Base-by-base conservation (phyloP, 805 yeast genomes). In the Jamesozyma rosinii region DNA sequence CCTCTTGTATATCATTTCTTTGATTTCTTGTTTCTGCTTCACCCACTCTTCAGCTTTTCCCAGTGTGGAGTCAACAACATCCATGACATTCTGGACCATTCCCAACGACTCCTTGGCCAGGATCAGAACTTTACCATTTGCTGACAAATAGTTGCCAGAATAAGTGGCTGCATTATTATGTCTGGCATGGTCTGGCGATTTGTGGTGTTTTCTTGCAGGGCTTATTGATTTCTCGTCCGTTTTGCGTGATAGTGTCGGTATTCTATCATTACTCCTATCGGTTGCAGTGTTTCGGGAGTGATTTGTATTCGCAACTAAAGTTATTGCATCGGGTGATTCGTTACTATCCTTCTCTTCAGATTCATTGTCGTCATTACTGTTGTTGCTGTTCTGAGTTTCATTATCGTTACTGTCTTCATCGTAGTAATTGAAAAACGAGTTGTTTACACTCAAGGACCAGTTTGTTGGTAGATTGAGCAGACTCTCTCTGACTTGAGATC, bases 91-190 rank as follows among this genome's bases (percentile, higher is more conserved):
- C 34, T 81, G 74, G 31, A 90, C 81, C 87, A 89, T 84, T 35
- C 83, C 92, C 38, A 90, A 66, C 0, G 95, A 81, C 61, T 92
- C 98, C 50, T 83, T 82, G 0, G 97, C 97, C 47, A 90, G 69
- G 4, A 83, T 73, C 21, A 92, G 65, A 1, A 87, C 84, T 49
- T 81, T 78, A 19, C 84, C 86, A 57, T 86, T 83, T 9, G 76
- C 66, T 49, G 70, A 68, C 29, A 66, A 37, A 24, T 24, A 24
- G 29, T 24, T 24, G 6, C 10, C 11, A 11, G 10, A 8, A 8
- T 24, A 6, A 24, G 29, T 24, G 29, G 10, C 11, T 11, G 29
- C 6, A 11, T 24, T 24, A 11, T 11, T 24, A 24, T 24, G 11
- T 24, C 29, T 24, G 11, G 29, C 11, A 24, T 24, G 6, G 11